Evolutionary conservation across 441 rosid genomes (phyloP).

Genomic region (Capsella rubella): DNA sequence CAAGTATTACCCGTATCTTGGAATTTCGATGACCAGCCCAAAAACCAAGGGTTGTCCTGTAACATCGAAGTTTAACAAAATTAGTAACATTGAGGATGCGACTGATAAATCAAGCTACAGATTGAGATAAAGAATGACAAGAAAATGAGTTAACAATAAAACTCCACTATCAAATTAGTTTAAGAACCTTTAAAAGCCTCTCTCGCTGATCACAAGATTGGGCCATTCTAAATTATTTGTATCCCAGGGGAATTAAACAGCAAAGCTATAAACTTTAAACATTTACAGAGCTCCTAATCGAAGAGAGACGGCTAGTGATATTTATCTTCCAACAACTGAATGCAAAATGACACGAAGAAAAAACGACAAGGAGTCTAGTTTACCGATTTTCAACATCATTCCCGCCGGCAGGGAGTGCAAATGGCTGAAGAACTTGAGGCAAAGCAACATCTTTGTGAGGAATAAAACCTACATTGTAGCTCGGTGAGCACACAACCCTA

Average conservation of each 20-base stretch:
- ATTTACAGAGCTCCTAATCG: neutral
- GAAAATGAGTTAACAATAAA: neutral
- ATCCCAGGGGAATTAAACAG: neutral
- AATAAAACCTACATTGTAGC: conserved; percentile 91
- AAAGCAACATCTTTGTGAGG: conserved; percentile 98
- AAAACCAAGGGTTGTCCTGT: conserved; percentile 90
- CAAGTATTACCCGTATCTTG: conserved; percentile 90
- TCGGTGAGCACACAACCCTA: conserved; percentile 94
- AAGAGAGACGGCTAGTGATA: neutral
- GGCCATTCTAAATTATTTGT: neutral
- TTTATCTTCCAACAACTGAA: neutral
- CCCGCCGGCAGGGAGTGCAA: conserved; percentile 96
- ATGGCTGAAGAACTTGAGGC: conserved; percentile 94
- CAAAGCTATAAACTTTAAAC: conserved; percentile 20
- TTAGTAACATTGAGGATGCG: conserved; percentile 25
- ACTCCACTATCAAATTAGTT: neutral
- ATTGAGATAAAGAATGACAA: neutral
- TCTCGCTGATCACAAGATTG: neutral
- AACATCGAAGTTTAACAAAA: conserved; percentile 15
- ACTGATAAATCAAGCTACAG: neutral
- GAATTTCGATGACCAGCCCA: conserved; percentile 99
- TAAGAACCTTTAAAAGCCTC: conserved; percentile 2
- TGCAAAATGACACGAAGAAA: neutral
- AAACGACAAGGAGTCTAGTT: neutral
- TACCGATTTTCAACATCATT: conserved; percentile 90